Evolutionary conservation across 805 yeast species (phyloP).

Genomic region (Cyberlindnera mycetangii): DNA sequence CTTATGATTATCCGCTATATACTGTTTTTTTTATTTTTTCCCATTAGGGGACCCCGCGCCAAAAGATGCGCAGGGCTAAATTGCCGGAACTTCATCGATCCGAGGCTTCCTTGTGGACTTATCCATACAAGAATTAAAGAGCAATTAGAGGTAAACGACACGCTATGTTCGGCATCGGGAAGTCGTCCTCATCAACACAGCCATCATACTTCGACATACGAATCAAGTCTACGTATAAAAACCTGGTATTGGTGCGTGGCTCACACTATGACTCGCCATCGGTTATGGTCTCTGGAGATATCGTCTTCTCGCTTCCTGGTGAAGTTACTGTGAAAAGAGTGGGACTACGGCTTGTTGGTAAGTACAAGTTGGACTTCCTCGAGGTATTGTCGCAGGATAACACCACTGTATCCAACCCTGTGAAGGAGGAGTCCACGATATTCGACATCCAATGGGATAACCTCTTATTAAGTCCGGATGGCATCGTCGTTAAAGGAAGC

Average conservation of each 20-base stretch:
- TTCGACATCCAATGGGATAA: slow-evolving; percentile 78
- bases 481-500: slow-evolving; percentile 19
- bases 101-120: too few relatives aligned
- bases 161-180: slow-evolving; percentile 29
- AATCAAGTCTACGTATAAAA: slow-evolving; percentile 40
- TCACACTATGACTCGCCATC: slow-evolving; percentile 73
- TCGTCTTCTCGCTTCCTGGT: slow-evolving; percentile 69
- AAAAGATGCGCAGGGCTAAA: too few relatives aligned
- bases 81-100: too few relatives aligned
- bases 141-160: too few relatives aligned
- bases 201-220: slow-evolving; percentile 17
- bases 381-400: slow-evolving; percentile 41
- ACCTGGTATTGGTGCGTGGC: slow-evolving; percentile 76
- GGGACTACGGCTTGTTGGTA: slow-evolving; percentile 59
- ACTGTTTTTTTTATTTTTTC: too few relatives aligned
- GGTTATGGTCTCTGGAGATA: slow-evolving; percentile 67
- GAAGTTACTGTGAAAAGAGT: slow-evolving; percentile 62
- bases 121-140: too few relatives aligned
- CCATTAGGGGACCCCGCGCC: too few relatives aligned
- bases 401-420: slow-evolving; percentile 35
- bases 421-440: slow-evolving; percentile 51
- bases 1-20: too few relatives aligned
- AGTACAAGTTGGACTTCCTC: slow-evolving; percentile 56
- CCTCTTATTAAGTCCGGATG: slow-evolving; percentile 34
- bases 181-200: slow-evolving; percentile 15